These are phyloP conservation scores for Komagataella populi DNA, from an alignment of 805 yeast species.

Conservation along the genomic window DNA sequence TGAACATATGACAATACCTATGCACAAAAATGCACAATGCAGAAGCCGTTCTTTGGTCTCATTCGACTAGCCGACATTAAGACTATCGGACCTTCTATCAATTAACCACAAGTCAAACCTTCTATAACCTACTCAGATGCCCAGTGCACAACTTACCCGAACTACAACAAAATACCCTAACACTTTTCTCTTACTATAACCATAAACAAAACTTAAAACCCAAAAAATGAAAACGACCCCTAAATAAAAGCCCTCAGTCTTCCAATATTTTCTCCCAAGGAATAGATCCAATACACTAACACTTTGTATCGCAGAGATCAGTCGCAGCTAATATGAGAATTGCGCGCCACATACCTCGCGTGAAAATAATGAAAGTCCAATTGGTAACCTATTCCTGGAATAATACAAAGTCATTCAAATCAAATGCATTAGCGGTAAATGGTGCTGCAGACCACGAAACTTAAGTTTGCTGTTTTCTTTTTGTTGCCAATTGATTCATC, in stretches of 20 bases:
- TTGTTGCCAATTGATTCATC: not conserved
- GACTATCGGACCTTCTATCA: no score
- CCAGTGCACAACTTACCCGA: no score
- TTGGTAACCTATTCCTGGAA: constrained; percentile 1
- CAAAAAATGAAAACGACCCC: not conserved
- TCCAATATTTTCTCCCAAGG: not conserved
- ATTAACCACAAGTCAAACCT: no score
- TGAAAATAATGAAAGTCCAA: not conserved
- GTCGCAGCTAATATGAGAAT: not conserved
- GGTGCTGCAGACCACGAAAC: constrained; percentile 5
- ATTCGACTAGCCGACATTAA: no score
- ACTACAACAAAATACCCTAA: not conserved
- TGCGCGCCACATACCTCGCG: constrained; percentile 2
- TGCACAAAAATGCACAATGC: no score
- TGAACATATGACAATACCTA: no score
- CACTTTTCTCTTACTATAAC: not conserved
- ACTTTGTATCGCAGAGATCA: constrained; percentile 1
- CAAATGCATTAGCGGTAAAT: constrained; percentile 2
- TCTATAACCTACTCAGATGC: no score
- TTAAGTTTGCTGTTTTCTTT: not conserved
- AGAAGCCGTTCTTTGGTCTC: no score
- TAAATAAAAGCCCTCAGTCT: not conserved
- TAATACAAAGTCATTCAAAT: constrained; percentile 3
- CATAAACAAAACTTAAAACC: not conserved
- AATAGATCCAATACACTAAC: not conserved